Evolutionary conservation across 805 yeast species (phyloP), one percentile per base, ranked within the genome.

Genomic region (Myxozyma geophila): DNA sequence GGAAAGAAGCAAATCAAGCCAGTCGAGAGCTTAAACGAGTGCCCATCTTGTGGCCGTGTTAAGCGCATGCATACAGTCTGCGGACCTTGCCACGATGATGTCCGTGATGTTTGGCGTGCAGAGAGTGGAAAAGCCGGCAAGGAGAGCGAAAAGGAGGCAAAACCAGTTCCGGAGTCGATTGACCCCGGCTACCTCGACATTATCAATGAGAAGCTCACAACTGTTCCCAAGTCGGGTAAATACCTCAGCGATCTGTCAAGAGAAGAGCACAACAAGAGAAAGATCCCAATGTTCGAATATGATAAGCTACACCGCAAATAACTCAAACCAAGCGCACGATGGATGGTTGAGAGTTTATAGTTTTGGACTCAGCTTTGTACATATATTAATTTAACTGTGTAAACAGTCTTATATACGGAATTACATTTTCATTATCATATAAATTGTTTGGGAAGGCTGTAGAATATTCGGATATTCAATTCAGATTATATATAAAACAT

Each of bases 21-120:
- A 56, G 81, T 89, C 68, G 83, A 86, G 60, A 87, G 90, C 74
- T 80, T 95, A 72, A 90, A 88, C 67, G 84, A 96, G 75, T 93
- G 99, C 75, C 98, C 98, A 2, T 88, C 97, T 0, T 93, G 99
- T 79, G 99, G 99, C 50, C 88, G 89, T 67, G 88, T 85, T 71
- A 95, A 93, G 78, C 83, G 97, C 73, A 86, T 95, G 1, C 96
- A 95, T 76, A 86, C 92, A 62, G 81, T 93, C 71, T 93, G 99
- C 78, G 90, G 91, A 96, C 84, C 89, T 73, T 93, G 99, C 79
- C 92, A 90, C 62, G 85, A 83, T 39, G 92, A 92, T 74, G 88
- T 95, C 73, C 87, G 85, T 74, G 80, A 83, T 62, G 80, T 88
- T 50, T 90, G 97, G 90, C 87, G 84, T 70, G 70, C 72, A 5